Percentiles rank a stretch among this genome's conserved stretches.
Conservation (phyloP, 768 basidiomycete genomes). For the Grammothele lineata region DNA sequence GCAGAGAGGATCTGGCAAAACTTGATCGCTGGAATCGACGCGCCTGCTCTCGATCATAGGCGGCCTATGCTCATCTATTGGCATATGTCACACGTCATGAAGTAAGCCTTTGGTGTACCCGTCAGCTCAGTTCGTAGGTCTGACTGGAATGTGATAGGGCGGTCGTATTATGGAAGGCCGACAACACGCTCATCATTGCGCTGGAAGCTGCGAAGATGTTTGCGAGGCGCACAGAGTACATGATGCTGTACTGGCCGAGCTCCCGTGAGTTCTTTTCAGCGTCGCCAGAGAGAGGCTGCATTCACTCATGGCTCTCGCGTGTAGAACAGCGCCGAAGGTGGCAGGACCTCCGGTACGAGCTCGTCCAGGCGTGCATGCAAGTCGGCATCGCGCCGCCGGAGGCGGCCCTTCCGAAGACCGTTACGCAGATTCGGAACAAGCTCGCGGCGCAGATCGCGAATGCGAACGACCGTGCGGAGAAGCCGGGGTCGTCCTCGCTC, state of each 20-base stretch:
- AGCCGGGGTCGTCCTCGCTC: too few relatives aligned
- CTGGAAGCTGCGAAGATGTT: slow-evolving; percentile 58
- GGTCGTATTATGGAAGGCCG: slow-evolving; percentile 56
- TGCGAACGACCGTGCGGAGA: too few relatives aligned
- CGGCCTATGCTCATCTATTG: slow-evolving; percentile 70
- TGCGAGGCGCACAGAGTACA: slow-evolving; percentile 54
- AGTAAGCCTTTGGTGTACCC: slow-evolving; percentile 32
- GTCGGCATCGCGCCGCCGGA: slow-evolving; percentile 35
- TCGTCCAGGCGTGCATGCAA: slow-evolving; percentile 43
- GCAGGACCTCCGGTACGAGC: slow-evolving; percentile 39
- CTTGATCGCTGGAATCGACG: neutral
- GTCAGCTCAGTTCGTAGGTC: slow-evolving; percentile 36
- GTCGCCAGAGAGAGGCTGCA: too few relatives aligned
- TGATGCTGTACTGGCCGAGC: slow-evolving; percentile 63
- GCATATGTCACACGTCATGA: slow-evolving; percentile 71
- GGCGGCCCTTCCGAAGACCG: neutral
- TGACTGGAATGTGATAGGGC: slow-evolving; percentile 39
- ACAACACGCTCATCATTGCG: slow-evolving; percentile 53
- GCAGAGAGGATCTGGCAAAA: slow-evolving; percentile 7
- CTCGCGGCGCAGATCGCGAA: too few relatives aligned
- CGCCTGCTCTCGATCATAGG: slow-evolving; percentile 19
- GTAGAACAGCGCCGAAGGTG: slow-evolving; percentile 52
- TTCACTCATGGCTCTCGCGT: slow-evolving; percentile 8
- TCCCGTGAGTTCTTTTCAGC: slow-evolving; percentile 36
- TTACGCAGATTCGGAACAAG: too few relatives aligned